Conservation (phyloP, 495 filamentous ascomycete genomes). For the Cercophora sp. region DNA sequence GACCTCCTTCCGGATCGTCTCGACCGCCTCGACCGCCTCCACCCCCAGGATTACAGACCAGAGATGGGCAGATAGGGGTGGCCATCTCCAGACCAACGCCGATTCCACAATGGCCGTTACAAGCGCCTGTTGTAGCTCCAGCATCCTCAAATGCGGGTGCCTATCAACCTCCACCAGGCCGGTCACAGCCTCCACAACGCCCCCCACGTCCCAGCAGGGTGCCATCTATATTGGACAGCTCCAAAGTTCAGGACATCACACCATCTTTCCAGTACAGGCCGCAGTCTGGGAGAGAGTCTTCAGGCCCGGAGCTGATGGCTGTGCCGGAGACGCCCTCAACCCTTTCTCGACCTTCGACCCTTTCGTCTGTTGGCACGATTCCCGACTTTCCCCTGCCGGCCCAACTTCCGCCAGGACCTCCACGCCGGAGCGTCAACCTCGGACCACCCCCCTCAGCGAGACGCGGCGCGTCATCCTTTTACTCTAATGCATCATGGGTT, state of each 20-base stretch:
- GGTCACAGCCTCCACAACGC: slow-evolving; percentile 60
- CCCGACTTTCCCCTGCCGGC: slow-evolving; percentile 57
- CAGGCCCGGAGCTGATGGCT: slow-evolving; percentile 25
- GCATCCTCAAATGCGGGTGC: slow-evolving; percentile 32
- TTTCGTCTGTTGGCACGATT: slow-evolving; percentile 56
- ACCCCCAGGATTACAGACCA: slow-evolving; percentile 34
- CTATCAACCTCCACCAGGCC: slow-evolving; percentile 47
- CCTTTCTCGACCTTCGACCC: slow-evolving; percentile 45
- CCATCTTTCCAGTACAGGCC: slow-evolving; percentile 50
- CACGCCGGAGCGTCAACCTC: slow-evolving; percentile 53
- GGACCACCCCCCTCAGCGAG: slow-evolving; percentile 65
- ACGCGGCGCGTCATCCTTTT: slow-evolving; percentile 67
- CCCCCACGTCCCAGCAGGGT: slow-evolving; percentile 62
- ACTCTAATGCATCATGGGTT: slow-evolving; percentile 70
- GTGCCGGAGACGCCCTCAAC: slow-evolving; percentile 39
- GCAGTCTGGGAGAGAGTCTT: slow-evolving; percentile 29
- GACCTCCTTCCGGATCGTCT: slow-evolving; percentile 25
- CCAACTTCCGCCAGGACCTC: slow-evolving; percentile 32
- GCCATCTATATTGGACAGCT: slow-evolving; percentile 49
- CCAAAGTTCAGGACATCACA: slow-evolving; percentile 46
- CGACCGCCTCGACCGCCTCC: slow-evolving; percentile 32
- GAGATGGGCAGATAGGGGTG: slow-evolving; percentile 41
- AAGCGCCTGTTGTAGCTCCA: slow-evolving; percentile 41
- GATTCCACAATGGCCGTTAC: slow-evolving; percentile 52
- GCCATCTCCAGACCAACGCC: slow-evolving; percentile 51